These are phyloP conservation scores for Aspergillus alliaceus DNA, from an alignment of 2,329 filamentous ascomycete genomes.

Conservation along the genomic window DNA sequence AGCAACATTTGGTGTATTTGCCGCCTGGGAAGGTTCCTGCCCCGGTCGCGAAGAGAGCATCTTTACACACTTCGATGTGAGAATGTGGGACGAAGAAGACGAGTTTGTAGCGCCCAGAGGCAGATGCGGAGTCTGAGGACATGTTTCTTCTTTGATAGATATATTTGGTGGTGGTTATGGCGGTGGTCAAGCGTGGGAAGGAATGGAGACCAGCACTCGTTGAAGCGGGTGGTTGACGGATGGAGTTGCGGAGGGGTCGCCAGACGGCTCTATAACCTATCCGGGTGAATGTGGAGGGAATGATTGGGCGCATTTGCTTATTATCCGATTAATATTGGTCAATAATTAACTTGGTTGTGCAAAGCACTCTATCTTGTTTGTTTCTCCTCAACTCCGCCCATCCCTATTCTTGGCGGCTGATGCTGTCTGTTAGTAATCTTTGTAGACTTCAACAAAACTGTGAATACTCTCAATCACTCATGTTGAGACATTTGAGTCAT, in stretches of 20 bases:
- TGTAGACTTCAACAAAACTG: neutral
- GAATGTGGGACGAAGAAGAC: slow-evolving; percentile 44
- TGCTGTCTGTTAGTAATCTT: neutral
- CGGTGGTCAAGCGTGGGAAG: neutral
- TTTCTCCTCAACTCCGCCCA: neutral
- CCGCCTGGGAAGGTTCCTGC: slow-evolving; percentile 43
- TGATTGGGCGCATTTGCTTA: neutral
- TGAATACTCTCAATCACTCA: too few species aligned
- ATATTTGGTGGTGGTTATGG: neutral
- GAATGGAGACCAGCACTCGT: neutral
- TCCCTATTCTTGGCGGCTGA: neutral
- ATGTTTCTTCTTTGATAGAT: slow-evolving; percentile 17
- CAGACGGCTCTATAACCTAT: neutral
- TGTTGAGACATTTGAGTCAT: too few species aligned
- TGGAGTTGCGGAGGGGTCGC: neutral
- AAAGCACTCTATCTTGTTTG: neutral
- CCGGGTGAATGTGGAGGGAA: neutral
- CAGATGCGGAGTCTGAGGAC: slow-evolving; percentile 14
- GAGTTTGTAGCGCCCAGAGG: slow-evolving; percentile 41
- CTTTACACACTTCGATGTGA: slow-evolving; percentile 41
- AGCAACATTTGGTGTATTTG: slow-evolving; percentile 43
- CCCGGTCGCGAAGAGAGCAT: slow-evolving; percentile 43
- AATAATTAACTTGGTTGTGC: too few species aligned
- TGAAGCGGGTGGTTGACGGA: neutral
- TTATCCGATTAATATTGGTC: neutral